Percentiles rank a stretch among this genome's conserved stretches.
phyloP scores from a whole-genome alignment of 805 yeast genomes.

The Candida sakaeoensis region DNA sequence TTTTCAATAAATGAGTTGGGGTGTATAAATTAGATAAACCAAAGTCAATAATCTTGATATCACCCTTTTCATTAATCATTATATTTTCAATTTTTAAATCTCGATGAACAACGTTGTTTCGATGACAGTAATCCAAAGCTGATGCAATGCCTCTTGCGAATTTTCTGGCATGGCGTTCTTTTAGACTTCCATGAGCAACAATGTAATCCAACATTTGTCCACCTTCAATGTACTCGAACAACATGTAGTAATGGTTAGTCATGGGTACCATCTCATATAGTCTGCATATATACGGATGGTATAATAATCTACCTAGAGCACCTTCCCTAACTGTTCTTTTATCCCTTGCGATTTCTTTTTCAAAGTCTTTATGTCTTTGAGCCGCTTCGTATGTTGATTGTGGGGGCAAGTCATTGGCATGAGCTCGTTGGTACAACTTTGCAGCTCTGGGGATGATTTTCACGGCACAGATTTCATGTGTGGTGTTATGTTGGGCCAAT shows the following conservation, averaged over 20 bases:
- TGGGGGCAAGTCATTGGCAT: constrained; percentile 65
- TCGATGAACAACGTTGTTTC: constrained; percentile 92
- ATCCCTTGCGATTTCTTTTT: constrained; percentile 85
- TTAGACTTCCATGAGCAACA: constrained; percentile 90
- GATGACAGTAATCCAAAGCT: constrained; percentile 90
- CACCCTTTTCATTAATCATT: constrained; percentile 90
- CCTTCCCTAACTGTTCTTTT: constrained; percentile 93
- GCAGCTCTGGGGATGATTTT: constrained; percentile 92
- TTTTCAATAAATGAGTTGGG: constrained; percentile 67
- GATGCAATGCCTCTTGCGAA: constrained; percentile 93
- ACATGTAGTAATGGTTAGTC: constrained; percentile 96
- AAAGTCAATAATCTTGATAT: constrained; percentile 92
- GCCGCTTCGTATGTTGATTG: constrained; percentile 52
- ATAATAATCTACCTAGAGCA: constrained; percentile 81
- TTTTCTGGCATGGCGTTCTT: constrained; percentile 90
- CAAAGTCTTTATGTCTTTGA: constrained; percentile 65
- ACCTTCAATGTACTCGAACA: constrained; percentile 94
- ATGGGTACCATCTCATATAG: constrained; percentile 91
- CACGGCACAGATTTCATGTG: constrained; percentile 83
- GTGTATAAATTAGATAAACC: constrained; percentile 89
- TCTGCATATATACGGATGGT: constrained; percentile 90
- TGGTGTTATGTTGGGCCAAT: constrained; percentile 78
- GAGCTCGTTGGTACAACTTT: constrained; percentile 67
- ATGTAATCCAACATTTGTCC: constrained; percentile 97
- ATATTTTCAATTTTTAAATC: constrained; percentile 95